Base-by-base conservation (phyloP, 371 early-diverging fungal species). In the Mucor velutinosus region DNA sequence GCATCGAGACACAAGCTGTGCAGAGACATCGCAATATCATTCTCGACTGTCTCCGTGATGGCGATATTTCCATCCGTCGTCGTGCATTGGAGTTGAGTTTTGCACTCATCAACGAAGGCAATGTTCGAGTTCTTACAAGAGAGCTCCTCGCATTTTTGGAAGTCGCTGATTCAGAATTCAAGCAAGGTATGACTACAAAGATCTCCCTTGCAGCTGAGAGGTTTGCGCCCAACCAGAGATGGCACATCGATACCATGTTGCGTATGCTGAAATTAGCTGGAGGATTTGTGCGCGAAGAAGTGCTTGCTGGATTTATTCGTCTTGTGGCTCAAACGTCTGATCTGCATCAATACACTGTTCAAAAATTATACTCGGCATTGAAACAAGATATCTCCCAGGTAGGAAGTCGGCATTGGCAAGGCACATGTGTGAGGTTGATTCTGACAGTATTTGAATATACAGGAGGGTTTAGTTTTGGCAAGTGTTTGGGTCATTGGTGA, bases 11-110 rank as follows among this genome's bases (percentile, higher is more conserved):
- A 11, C 89, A 94, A 45, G 94, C 98, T 8, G 94, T 99, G n/a
- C 98, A 98, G 78, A 93, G 99, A 53, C 98, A 98, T 73, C 94
- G 98, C 33, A 89, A 93, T 60, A 99, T 96, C 23, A 94, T 99
- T 63, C 77, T 99, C 53, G 97, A 97, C 60, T 99, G 99, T 78
- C 84, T 99, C 60, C 90, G 92, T 21, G 99, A 99, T 85, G 87
- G 90, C 5, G 99, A 99, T 81, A 92, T 96, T 66, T 96, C 97
- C 0, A 99, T 99, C 72, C 92, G 97, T 41, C 92, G 98, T 15
- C 95, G 99, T 37, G 99, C 99, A 17, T 74, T 99, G 55, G 98
- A 99, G 65, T 88, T 99, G 55, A 89, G 94, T 39, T 99, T 98
- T 87, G 96, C 95, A 6, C 83, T 99, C 69, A 94, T 97, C 79